These are phyloP conservation scores for Epicoccum sorghinum DNA, from an alignment of 2,329 filamentous ascomycete species.

Conservation along the genomic window DNA sequence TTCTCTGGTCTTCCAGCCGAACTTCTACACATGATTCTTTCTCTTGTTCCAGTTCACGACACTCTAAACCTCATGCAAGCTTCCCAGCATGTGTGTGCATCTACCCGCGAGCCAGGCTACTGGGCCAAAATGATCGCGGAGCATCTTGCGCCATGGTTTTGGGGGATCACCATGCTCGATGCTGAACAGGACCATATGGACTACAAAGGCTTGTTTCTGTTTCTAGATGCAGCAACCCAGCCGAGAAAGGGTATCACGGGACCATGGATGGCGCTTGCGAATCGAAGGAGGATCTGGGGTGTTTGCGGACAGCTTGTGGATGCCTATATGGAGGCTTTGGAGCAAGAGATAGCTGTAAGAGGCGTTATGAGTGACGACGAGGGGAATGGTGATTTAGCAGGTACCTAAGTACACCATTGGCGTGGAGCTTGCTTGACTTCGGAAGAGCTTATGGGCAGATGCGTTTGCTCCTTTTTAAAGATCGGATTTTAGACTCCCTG, in stretches of 20 bases:
- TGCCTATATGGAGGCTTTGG: neutral
- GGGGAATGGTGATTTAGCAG: neutral
- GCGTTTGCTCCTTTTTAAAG: too few species aligned
- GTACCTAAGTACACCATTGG: neutral
- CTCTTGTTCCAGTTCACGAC: constrained; percentile 10
- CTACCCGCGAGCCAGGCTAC: constrained; percentile 14
- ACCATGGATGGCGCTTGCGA: constrained; percentile 38
- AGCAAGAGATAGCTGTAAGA: neutral
- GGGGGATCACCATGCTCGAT: constrained; percentile 8
- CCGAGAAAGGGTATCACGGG: constrained; percentile 26
- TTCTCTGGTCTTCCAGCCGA: constrained; percentile 20
- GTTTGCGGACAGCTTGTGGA: constrained; percentile 14
- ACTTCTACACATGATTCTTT: constrained; percentile 16
- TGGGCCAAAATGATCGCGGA: constrained; percentile 23
- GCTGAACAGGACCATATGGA: constrained; percentile 3
- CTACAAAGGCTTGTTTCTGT: constrained; percentile 28
- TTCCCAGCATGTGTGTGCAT: constrained; percentile 17
- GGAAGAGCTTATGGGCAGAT: too few species aligned
- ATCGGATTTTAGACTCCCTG: too few species aligned
- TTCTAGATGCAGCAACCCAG: constrained; percentile 25
- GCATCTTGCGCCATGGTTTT: constrained; percentile 24
- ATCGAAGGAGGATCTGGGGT: constrained; percentile 41
- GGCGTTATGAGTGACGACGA: neutral
- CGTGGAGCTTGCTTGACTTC: too few species aligned
- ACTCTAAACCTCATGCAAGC: constrained; percentile 19